phyloP scores from a whole-genome alignment of 805 yeast species.

The Candida namnaoensis region DNA sequence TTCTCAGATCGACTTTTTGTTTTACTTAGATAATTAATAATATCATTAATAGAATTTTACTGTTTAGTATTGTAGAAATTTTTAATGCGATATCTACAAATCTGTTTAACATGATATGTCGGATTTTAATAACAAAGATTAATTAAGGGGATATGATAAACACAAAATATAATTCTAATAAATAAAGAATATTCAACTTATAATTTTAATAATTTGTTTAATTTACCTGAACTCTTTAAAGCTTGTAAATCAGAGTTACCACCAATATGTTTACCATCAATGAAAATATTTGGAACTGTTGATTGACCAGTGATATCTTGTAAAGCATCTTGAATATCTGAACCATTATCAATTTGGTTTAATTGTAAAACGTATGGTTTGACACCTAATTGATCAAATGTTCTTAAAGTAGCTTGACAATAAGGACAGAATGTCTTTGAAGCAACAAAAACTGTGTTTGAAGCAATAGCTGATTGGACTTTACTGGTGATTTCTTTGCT shows the following conservation, averaged over 20 bases:
- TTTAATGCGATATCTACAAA: too few species aligned
- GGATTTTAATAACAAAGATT: too few species aligned
- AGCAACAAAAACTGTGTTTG: constrained; percentile 69
- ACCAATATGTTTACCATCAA: constrained; percentile 88
- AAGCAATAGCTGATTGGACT: constrained; percentile 56
- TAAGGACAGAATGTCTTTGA: constrained; percentile 73
- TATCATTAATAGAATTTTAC: too few species aligned
- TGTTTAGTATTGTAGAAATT: too few species aligned
- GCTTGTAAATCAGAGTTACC: constrained; percentile 87
- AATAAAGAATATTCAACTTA: constrained; percentile 1
- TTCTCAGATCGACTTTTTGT: too few species aligned
- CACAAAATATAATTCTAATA: too few species aligned
- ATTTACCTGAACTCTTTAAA: constrained; percentile 52
- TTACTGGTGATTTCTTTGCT: constrained; percentile 46
- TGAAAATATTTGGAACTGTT: constrained; percentile 90
- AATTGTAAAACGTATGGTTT: constrained; percentile 38
- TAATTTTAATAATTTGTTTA: constrained; percentile 31
- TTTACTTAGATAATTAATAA: too few species aligned
- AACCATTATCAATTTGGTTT: constrained; percentile 59
- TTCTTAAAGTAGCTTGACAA: constrained; percentile 37
- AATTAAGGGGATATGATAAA: too few species aligned
- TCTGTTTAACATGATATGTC: too few species aligned
- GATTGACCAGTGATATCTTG: constrained; percentile 75
- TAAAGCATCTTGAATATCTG: constrained; percentile 74
- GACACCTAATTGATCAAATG: constrained; percentile 28